Percentiles rank a stretch among this genome's conserved stretches.
phyloP scores from a whole-genome alignment of 2,329 filamentous ascomycete genomes.

The Fonsecaea multimorphosa region DNA sequence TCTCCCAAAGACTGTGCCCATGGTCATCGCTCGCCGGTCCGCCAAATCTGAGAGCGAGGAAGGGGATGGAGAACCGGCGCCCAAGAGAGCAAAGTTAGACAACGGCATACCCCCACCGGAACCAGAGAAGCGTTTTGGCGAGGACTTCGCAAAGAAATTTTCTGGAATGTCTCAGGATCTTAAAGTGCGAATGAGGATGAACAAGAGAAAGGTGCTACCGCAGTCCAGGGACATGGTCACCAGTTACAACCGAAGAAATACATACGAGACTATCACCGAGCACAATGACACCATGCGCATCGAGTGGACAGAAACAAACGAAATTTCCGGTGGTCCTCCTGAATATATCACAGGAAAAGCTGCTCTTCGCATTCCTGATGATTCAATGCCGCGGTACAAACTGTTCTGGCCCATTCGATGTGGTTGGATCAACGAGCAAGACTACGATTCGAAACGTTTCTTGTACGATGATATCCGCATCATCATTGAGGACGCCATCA shows the following conservation, averaged over 20 bases:
- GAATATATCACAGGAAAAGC: slow-evolving; percentile 81
- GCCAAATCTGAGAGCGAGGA: slow-evolving; percentile 82
- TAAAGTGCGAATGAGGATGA: slow-evolving; percentile 86
- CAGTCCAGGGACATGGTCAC: slow-evolving; percentile 95
- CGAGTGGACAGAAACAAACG: slow-evolving; percentile 87
- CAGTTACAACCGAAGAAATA: slow-evolving; percentile 87
- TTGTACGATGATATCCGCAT: slow-evolving; percentile 86
- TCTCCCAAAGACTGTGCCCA: slow-evolving; percentile 89
- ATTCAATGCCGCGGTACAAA: slow-evolving; percentile 86
- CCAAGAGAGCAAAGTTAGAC: slow-evolving; percentile 67
- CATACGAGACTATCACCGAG: slow-evolving; percentile 84
- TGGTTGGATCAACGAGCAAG: slow-evolving; percentile 88
- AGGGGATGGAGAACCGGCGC: slow-evolving; percentile 77
- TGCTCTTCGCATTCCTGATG: slow-evolving; percentile 85
- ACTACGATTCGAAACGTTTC: slow-evolving; percentile 79
- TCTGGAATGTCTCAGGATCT: slow-evolving; percentile 83
- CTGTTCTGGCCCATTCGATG: slow-evolving; percentile 89
- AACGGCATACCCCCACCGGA: slow-evolving; percentile 54
- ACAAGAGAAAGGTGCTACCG: slow-evolving; percentile 93
- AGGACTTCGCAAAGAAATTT: slow-evolving; percentile 76
- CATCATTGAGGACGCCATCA: slow-evolving; percentile 84
- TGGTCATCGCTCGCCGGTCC: slow-evolving; percentile 84
- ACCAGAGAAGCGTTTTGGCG: slow-evolving; percentile 82
- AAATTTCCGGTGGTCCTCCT: slow-evolving; percentile 62
- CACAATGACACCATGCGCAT: slow-evolving; percentile 94